Conservation (phyloP, 331 rosid genomes). For the Erythrophleum ivorense region DNA sequence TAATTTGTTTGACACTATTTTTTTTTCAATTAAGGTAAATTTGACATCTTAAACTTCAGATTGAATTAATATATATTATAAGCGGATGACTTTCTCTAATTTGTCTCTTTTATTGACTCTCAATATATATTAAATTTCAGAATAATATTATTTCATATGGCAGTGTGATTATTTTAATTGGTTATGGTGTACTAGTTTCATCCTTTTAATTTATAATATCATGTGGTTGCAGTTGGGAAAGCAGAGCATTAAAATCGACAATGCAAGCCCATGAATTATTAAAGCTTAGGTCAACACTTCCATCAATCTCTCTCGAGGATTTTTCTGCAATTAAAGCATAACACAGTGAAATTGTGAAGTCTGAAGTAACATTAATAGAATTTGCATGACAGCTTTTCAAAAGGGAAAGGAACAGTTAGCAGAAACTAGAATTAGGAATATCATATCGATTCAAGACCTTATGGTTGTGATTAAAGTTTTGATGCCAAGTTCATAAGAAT, state of each 20-base stretch:
- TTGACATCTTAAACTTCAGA: not conserved
- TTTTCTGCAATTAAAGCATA: slow-evolving; percentile 30
- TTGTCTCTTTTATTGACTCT: slow-evolving; percentile 19
- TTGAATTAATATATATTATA: not conserved
- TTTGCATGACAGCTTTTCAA: slow-evolving; percentile 34
- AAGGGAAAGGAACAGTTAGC: slow-evolving; percentile 32
- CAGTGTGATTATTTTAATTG: slow-evolving; percentile 33
- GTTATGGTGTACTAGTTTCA: slow-evolving; percentile 33
- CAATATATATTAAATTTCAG: slow-evolving; percentile 3
- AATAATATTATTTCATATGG: slow-evolving; percentile 19
- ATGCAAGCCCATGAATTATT: slow-evolving; percentile 36
- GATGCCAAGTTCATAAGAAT: not conserved
- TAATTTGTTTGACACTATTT: not conserved
- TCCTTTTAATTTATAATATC: slow-evolving; percentile 35
- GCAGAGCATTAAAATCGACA: slow-evolving; percentile 29
- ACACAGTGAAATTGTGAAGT: slow-evolving; percentile 36
- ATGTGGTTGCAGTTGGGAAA: slow-evolving; percentile 50
- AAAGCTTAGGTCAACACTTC: slow-evolving; percentile 33
- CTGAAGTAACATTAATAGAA: slow-evolving; percentile 37
- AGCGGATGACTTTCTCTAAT: not conserved
- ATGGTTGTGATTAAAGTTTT: not conserved
- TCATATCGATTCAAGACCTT: no score
- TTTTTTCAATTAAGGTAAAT: not conserved
- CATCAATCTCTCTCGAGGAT: not conserved
- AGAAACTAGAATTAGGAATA: slow-evolving; percentile 7